Evolutionary conservation across 2,329 filamentous ascomycete species (phyloP), one percentile per base, ranked within the genome.

Genomic region (Penicillium palitans): DNA sequence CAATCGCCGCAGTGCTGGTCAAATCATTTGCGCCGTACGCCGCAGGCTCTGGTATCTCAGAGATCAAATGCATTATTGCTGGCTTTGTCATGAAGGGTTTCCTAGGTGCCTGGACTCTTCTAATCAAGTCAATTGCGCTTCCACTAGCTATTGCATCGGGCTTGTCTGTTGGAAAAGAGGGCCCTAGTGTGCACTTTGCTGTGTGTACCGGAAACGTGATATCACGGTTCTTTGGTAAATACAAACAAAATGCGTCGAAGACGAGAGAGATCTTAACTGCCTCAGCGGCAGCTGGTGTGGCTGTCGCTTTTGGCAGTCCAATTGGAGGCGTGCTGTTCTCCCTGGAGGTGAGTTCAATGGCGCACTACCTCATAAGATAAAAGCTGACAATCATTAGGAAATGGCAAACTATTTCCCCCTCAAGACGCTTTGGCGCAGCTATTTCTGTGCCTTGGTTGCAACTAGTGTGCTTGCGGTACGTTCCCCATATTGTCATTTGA

Each of bases 11-110:
- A 0, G 87, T 84, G 39, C 81, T 99, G 41, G 95, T 99, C 71
- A 95, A 91, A 73, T 87, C 86, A 1, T 98, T 95, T 75, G 93
- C 95, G 5, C 95, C 95, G 0, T 99, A 99, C 73, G 95, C 95
- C 12, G 95, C 95, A 35, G 95, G 95, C 17, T 96, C 91, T 13
- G 95, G 95, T 41, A 99, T 99, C 58, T 97, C 92, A 13, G 95
- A 99, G 79, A 99, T 99, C 82, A 99, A 99, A 77, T 96, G 92
- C 76, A 98, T 99, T 72, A 96, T 99, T 71, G 95, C 93, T 5
- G 95, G 95, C 3, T 99, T 99, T 73, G 91, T 98, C 50, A 99
- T 99, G 95, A 97, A 98, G 76, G 95, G 93, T 0, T 99, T 99
- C 70, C 83, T 99, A 17, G 92, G 93, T 21, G 88, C 89, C 68